Base-by-base conservation (phyloP, 2,329 filamentous ascomycete species). In the Trichoderma harzianum region DNA sequence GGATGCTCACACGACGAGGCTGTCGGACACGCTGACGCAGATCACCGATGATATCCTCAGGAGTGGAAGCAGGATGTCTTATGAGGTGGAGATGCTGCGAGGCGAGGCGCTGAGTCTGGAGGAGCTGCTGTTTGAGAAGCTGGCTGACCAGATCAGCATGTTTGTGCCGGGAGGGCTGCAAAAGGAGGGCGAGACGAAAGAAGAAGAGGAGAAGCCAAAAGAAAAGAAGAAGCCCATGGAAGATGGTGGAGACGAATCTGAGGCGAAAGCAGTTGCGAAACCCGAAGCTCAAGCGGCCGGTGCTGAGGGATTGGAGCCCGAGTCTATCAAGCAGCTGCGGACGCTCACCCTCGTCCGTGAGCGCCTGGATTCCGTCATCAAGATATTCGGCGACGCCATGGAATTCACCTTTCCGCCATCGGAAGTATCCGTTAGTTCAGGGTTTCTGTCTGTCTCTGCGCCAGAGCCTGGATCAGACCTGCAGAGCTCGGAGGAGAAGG, bases 31-130 rank as follows among this genome's bases (percentile, higher is more conserved):
- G 60, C 86, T 99, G 72, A 97, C 94, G 36, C 91, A 95, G 78
- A 85, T 98, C 72, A 98, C 96, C 12, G 95, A 99, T 80, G 96
- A 98, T 76, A 98, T 99, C 74, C 83, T 99, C 73, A 89, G 96
- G 71, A 95, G 93, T 77, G 93, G 95, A 30, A 94, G 93, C 74
- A 88, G 95, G 5, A 84, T 99, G 71, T 94, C 95, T 24, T 99
- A 99, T 78, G 93, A 98, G 82, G 95, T 98, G 24, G 95, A 98
- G 81, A 88, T 98, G 21, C 82, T 98, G 63, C 89, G 94, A n/a
- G 95, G 95, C 74, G 95, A 98, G 82, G 92, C 94, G 3, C 83
- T 94, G 61, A 88, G 92, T n/a, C 84, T 98, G 43, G 90, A 91
- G 1, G 95, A 98, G 78, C 87, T 91, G 2, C 84, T 98, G 76